A percentile compares a stretch with the other conserved stretches of the same genome.
phyloP scores from a whole-genome alignment of 2,329 filamentous ascomycete species.

The Zasmidium angulare region DNA sequence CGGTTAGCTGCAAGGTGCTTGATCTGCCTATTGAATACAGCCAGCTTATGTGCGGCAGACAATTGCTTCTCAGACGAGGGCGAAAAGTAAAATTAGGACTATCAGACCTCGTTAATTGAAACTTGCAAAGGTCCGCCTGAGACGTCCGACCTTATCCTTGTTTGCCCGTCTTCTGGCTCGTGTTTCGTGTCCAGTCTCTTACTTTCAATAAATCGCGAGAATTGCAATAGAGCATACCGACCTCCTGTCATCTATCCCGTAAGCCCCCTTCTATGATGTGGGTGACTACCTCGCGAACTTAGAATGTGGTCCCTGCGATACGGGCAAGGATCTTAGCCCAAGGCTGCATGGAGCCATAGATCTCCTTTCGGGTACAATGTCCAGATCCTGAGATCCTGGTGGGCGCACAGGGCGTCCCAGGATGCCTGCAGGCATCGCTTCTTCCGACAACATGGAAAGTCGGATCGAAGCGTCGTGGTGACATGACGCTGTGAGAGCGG shows the following conservation, averaged over 20 bases:
- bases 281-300: neutral
- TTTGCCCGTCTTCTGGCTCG: neutral
- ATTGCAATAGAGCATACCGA: too few relatives aligned
- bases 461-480: neutral
- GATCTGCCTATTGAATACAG: too few relatives aligned
- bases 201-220: too few relatives aligned
- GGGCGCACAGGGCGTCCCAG: neutral
- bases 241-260: too few relatives aligned
- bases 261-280: too few relatives aligned
- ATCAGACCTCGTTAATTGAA: neutral
- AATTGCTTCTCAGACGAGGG: too few relatives aligned
- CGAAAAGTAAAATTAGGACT: too few relatives aligned
- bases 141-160: slow-evolving; percentile 45
- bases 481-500: neutral
- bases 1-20: too few relatives aligned
- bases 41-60: too few relatives aligned
- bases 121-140: slow-evolving; percentile 57
- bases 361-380: neutral
- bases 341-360: neutral
- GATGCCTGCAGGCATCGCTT: neutral
- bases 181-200: too few relatives aligned
- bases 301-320: neutral
- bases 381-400: neutral
- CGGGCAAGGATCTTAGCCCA: neutral
- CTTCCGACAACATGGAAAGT: neutral